Evolutionary conservation across 163 green algal genomes (phyloP), one percentile per base, ranked within the genome.

Genomic region (Trebouxia gelatinosa): DNA sequence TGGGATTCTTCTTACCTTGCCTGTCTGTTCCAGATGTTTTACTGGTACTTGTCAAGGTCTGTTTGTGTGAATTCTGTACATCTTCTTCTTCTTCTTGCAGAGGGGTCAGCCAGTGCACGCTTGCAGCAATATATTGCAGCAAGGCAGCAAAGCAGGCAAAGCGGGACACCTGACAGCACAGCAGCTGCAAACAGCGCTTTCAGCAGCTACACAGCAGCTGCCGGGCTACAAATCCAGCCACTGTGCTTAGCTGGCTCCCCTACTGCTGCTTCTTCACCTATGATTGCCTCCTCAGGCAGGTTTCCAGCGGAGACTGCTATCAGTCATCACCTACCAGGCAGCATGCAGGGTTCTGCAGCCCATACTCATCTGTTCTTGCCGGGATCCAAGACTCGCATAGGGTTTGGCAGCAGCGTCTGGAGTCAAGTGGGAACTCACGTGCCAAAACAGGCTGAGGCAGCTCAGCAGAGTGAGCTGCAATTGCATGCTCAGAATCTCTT

Each of bases 171-270:
- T n/a, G n/a, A 70, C 61, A 70, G 62, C 62, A 70, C 34, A 5
- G 62, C 46, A 50, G 62, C 62, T 50, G 62, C 34, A 34, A 48
- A 50, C 62, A 70, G 34, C 19, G 34, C 32, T 13, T 70, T 50
- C 21, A 70, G 16, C 34, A 35, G 34, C 16, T 19, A 7, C 34
- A 48, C 34, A 70, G 62, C 62, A 34, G 16, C 62, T 29, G 17
- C 46, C 11, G 17, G 46, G 34, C 62, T 70, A 17, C 62, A 50
- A 21, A 70, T 70, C 2, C 62, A 70, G 62, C 62, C 62, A n/a
- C 34, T 70, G 62, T 70, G 62, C 62, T 70, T 70, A 35, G 46
- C 32, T 70, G 62, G 62, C 17, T 70, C 62, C 62, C 62, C 62
- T 70, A 70, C 62, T 46, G 62, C 62, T 70, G 31, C 59, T 6